Conservation (phyloP, 257 asterid species). For the Craterostigma plantagineum region DNA sequence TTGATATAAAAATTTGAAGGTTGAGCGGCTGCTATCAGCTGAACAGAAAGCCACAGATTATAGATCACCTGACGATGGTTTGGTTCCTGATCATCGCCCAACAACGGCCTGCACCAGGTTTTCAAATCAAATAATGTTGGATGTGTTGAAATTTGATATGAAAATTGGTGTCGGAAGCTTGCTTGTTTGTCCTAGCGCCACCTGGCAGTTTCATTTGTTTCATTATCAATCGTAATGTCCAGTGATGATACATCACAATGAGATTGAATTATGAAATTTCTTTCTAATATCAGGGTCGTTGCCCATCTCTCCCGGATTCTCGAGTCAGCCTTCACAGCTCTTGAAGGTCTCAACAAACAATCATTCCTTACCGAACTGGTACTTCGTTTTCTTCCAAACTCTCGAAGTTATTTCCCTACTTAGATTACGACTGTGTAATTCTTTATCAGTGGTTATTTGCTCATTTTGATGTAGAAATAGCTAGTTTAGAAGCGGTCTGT, state of each 20-base stretch:
- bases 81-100: slow-evolving; percentile 91
- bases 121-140: too few species aligned
- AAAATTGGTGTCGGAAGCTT: too few species aligned
- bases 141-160: too few species aligned
- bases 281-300: slow-evolving; percentile 50
- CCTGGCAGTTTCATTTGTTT: too few species aligned
- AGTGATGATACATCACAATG: too few species aligned
- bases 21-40: slow-evolving; percentile 81
- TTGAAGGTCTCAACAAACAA: slow-evolving; percentile 96
- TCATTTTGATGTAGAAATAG: too few species aligned
- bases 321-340: slow-evolving; percentile 92
- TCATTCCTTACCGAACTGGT: slow-evolving; percentile 91
- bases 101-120: slow-evolving; percentile 91
- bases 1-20: slow-evolving; percentile 28
- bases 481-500: too few species aligned
- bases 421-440: background rate
- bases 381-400: slow-evolving; percentile 8
- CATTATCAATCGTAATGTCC: slow-evolving; percentile 5
- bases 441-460: too few species aligned
- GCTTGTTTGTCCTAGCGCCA: too few species aligned
- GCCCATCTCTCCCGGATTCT: slow-evolving; percentile 93
- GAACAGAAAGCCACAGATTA: slow-evolving; percentile 89
- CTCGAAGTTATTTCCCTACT: background rate
- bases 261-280: background rate
- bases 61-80: slow-evolving; percentile 84